phyloP scores from a whole-genome alignment of 78 protist genomes.

The Carpediemonas membranifera region DNA sequence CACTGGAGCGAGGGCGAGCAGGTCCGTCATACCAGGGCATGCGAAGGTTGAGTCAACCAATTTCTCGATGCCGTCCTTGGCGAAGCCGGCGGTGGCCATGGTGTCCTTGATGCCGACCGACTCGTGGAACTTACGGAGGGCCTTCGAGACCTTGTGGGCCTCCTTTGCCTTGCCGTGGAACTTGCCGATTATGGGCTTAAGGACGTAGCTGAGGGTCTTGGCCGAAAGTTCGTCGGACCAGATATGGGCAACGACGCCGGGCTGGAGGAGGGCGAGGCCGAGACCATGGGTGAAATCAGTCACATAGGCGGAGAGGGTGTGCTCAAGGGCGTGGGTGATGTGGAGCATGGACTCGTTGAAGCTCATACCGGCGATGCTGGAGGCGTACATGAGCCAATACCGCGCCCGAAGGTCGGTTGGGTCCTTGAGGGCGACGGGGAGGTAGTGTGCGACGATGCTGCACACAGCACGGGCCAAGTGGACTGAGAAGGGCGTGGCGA shows the following conservation, averaged over 20 bases:
- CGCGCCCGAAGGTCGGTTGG: slow-evolving; percentile 1
- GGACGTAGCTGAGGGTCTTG: background rate
- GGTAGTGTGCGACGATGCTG: background rate
- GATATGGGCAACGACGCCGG: slow-evolving; percentile 3
- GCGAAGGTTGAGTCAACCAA: background rate
- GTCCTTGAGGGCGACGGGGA: slow-evolving; percentile 12
- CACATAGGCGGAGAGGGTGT: slow-evolving; percentile 11
- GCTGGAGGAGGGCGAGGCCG: slow-evolving; percentile 14
- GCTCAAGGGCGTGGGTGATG: slow-evolving; percentile 17
- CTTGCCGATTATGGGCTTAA: background rate
- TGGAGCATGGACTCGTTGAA: slow-evolving; percentile 15
- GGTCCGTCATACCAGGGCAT: no score
- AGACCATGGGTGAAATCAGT: slow-evolving; percentile 18
- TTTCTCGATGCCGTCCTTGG: background rate
- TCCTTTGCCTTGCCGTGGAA: slow-evolving; percentile 9
- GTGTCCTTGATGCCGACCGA: slow-evolving; percentile 15
- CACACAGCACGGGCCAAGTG: background rate
- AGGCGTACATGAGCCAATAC: slow-evolving; percentile 3
- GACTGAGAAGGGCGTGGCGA: slow-evolving; percentile 10
- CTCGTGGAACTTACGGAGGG: background rate
- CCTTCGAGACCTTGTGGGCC: background rate
- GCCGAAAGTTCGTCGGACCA: background rate
- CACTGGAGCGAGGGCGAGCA: no score
- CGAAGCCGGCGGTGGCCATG: background rate
- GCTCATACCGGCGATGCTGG: slow-evolving; percentile 7